Evolutionary conservation across 1,284 basidiomycete species (phyloP).

Genomic region (Peniophora sp.): DNA sequence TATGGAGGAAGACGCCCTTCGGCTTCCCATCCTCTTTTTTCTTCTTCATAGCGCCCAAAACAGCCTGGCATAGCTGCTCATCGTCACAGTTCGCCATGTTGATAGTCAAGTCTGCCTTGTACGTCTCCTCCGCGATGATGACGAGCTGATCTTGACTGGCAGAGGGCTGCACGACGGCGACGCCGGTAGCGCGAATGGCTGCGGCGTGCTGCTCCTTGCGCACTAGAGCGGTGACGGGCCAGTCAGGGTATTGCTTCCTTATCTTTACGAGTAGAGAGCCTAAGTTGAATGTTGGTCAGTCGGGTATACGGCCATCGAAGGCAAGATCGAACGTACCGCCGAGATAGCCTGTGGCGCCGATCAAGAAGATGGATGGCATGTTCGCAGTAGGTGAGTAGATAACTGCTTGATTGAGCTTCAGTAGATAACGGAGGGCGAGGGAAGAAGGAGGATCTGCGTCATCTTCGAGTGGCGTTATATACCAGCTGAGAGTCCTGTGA

Average conservation of each 20-base stretch:
- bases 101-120: constrained; percentile 12
- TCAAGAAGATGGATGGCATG: not conserved
- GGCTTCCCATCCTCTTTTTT: constrained; percentile 3
- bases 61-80: constrained; percentile 9
- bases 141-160: not conserved
- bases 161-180: not conserved
- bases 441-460: no score
- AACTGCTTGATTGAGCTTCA: no score
- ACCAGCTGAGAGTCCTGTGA: no score
- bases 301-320: not conserved
- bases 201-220: not conserved
- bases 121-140: constrained; percentile 1
- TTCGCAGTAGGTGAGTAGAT: not conserved
- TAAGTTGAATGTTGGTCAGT: not conserved
- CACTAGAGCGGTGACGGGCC: constrained; percentile 2
- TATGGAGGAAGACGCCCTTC: constrained; percentile 13
- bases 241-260: not conserved
- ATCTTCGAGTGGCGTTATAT: no score
- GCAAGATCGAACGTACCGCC: not conserved
- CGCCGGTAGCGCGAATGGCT: not conserved
- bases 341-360: not conserved
- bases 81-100: constrained; percentile 13
- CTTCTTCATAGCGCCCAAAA: constrained; percentile 10
- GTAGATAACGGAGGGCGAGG: no score
- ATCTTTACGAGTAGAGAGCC: constrained; percentile 1